Conservation (phyloP, 176 grass and related monocot genomes). For the Aegilops speltoides region DNA sequence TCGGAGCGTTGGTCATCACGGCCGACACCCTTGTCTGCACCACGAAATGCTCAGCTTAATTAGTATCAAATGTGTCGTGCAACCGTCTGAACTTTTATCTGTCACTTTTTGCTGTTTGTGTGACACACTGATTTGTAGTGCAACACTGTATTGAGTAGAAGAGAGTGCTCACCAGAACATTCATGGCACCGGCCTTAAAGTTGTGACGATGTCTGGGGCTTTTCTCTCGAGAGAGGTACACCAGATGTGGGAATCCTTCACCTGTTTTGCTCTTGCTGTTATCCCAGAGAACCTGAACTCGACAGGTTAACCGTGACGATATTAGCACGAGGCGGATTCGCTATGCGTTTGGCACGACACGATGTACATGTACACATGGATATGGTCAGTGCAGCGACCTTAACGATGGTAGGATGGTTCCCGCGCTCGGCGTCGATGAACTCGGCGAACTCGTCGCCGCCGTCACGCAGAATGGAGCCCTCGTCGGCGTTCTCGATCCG, state of each 20-base stretch:
- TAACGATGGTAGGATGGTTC: slow-evolving; percentile 50
- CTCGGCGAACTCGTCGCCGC: slow-evolving; percentile 25
- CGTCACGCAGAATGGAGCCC: neutral
- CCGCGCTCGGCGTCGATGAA: slow-evolving; percentile 30
- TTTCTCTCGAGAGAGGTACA: slow-evolving; percentile 60
- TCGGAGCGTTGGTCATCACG: slow-evolving; percentile 44
- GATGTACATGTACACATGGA: neutral
- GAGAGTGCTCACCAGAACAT: slow-evolving; percentile 35
- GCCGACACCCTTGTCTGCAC: slow-evolving; percentile 54
- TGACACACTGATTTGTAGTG: neutral
- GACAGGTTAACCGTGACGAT: neutral
- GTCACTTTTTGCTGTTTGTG: neutral
- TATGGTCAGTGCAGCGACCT: slow-evolving; percentile 11
- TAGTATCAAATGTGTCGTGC: neutral
- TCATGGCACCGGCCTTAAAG: slow-evolving; percentile 60
- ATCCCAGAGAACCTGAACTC: slow-evolving; percentile 47
- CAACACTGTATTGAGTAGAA: neutral
- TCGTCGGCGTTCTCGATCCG: slow-evolving; percentile 47
- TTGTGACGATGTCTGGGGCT: slow-evolving; percentile 33
- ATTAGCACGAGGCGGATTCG: neutral
- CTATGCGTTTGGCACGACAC: neutral
- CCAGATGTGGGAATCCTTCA: slow-evolving; percentile 31
- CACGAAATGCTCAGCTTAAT: neutral
- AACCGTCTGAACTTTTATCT: neutral
- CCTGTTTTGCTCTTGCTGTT: neutral